phyloP scores from a whole-genome alignment of 805 yeast genomes.

The Naumovozyma baii region DNA sequence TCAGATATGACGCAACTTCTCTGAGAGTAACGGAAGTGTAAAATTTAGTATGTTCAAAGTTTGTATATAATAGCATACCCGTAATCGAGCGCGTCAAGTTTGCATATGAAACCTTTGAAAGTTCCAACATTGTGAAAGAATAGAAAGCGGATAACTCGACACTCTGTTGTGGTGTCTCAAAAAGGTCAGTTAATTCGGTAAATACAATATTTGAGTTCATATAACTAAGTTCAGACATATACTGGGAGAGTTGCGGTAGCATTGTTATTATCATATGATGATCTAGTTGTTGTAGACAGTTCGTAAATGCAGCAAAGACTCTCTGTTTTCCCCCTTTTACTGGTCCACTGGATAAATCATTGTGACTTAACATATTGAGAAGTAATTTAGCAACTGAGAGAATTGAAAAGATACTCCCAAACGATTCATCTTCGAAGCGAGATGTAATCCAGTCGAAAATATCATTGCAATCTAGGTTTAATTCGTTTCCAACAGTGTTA shows the following conservation, averaged over 20 bases:
- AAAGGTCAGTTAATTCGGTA: constrained; percentile 18
- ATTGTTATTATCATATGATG: constrained; percentile 3
- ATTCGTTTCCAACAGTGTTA: constrained; percentile 9
- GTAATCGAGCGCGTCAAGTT: constrained; percentile 10
- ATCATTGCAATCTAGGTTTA: constrained; percentile 39
- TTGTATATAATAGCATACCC: constrained; percentile 8
- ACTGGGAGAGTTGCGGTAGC: constrained; percentile 8
- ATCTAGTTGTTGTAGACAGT: constrained; percentile 14
- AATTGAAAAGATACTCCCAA: constrained; percentile 33
- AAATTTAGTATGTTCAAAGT: constrained; percentile 10
- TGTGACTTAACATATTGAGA: constrained; percentile 23
- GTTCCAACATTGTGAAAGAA: constrained; percentile 10
- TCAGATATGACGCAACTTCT: constrained; percentile 3
- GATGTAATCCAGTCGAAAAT: constrained; percentile 37
- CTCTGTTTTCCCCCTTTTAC: constrained; percentile 23
- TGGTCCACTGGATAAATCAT: constrained; percentile 14
- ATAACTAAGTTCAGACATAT: constrained; percentile 17
- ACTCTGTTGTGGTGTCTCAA: constrained; percentile 16
- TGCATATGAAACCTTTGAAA: constrained; percentile 18
- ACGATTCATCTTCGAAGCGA: constrained; percentile 33
- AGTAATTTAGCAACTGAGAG: constrained; percentile 29
- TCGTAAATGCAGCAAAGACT: constrained; percentile 15
- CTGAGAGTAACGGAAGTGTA: constrained; percentile 13
- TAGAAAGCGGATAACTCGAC: constrained; percentile 24
- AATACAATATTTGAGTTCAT: constrained; percentile 25